Conservation (phyloP, 139 green algal genomes). For the Chlorella sp. region DNA sequence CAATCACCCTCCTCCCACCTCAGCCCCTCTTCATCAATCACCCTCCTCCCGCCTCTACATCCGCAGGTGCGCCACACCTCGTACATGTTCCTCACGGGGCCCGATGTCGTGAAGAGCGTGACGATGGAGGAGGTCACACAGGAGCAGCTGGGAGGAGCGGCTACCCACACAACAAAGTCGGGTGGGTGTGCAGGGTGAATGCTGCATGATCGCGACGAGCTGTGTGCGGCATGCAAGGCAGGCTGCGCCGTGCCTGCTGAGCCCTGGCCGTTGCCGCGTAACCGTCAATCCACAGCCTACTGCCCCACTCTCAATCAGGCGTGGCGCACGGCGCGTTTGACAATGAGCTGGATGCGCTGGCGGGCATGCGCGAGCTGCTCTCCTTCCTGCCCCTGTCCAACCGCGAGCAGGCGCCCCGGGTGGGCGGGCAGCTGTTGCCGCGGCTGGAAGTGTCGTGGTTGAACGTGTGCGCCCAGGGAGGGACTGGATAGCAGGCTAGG, state of each 20-base stretch:
- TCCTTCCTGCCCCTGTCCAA: conserved; percentile 66
- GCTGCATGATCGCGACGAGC: no score
- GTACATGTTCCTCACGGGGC: conserved; percentile 81
- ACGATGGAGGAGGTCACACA: conserved; percentile 61
- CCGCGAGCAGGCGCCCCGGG: not conserved
- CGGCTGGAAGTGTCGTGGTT: no score
- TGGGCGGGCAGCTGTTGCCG: not conserved
- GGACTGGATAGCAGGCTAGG: no score
- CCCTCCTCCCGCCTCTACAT: not conserved
- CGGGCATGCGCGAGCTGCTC: conserved; percentile 63
- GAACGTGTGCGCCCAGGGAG: no score
- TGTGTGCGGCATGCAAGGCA: no score
- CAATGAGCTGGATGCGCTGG: conserved; percentile 74
- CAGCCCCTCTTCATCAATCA: no score
- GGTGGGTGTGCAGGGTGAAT: conserved; percentile 20
- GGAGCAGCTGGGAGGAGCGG: conserved; percentile 69
- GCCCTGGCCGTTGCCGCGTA: no score
- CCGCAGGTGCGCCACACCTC: conserved; percentile 52
- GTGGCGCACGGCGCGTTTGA: conserved; percentile 63
- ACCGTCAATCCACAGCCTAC: no score
- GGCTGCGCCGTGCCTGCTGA: no score
- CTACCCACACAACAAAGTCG: conserved; percentile 63
- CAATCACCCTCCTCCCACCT: no score
- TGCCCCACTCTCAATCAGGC: conserved; percentile 1
- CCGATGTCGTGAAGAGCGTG: conserved; percentile 70